Base-by-base conservation (phyloP, 768 basidiomycete genomes). In the Lepiota venenata region DNA sequence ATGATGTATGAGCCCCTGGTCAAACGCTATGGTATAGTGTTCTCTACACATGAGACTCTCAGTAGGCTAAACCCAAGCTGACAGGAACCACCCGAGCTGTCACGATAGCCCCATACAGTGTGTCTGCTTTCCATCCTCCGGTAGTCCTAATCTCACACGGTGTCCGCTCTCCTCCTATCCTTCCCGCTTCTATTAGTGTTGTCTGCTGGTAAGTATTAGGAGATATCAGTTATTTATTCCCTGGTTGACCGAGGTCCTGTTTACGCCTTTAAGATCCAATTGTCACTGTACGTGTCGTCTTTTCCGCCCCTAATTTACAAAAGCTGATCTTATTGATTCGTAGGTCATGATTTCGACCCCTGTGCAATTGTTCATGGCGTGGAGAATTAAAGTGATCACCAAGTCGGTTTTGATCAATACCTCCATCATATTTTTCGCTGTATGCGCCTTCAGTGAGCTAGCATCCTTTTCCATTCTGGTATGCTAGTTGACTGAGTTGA, bases 1-100 rank as follows among this genome's bases (percentile, higher is more conserved):
- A 71, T 78, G 61, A 70, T 79, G 62, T 80, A 73, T 41, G 70
- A 80, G 55, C 76, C 77, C 0, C 66, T 80, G 3, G 74, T 80
- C 21, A 44, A 64, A 27, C 62, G 74, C 53, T 78, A 71, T 54
- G 67, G 60, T 37, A 50, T 42, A 12, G 37, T 51, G 38, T 56
- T 51, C 21, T 32, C 27, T 16, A 12, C 18, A 20, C 12, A 41
- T 36, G n/a, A 6, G 12, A 41, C n/a, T 25, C 16, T 22, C 41
- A 9, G 25, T 50, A 14, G 18, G 6, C 6, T n/a, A n/a, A 18
- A 35, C 16, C 10, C 32, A 32, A 16, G 2, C 9, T 36, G 39
- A 35, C 39, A 50, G 49, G 49, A 35, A 41, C 49, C 29, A 12
- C 16, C 14, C 39, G 39, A 35, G 49, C 49, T 50, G 39, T 50